phyloP scores from a whole-genome alignment of 2,329 filamentous ascomycete species.

The Paraphoma chrysanthemicola region DNA sequence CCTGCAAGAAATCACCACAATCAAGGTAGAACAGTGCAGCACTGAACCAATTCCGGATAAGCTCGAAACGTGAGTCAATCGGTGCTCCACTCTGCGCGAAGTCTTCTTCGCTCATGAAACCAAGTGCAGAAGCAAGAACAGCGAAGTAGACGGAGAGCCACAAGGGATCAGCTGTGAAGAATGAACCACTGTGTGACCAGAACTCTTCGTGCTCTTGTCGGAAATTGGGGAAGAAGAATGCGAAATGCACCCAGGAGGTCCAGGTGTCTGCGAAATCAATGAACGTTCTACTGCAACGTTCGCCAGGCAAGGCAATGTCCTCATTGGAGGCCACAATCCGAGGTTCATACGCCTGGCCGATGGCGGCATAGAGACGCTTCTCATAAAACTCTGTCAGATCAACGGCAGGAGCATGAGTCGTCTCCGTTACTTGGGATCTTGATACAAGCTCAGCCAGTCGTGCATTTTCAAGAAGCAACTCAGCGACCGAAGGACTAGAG shows the following conservation, averaged over 20 bases:
- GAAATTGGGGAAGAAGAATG: constrained; percentile 16
- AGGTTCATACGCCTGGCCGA: constrained; percentile 4
- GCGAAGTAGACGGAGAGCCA: constrained; percentile 18
- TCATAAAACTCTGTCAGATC: constrained; percentile 21
- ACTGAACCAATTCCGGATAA: constrained; percentile 15
- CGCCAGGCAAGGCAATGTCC: constrained; percentile 8
- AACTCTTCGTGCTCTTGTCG: constrained; percentile 9
- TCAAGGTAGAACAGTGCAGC: constrained; percentile 16
- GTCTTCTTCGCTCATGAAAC: constrained; percentile 13
- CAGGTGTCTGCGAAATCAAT: constrained; percentile 12
- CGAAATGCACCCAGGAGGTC: constrained; percentile 19
- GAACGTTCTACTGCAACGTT: constrained; percentile 8
- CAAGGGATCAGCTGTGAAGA: constrained; percentile 7
- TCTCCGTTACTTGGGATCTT: not conserved
- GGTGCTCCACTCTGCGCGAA: constrained; percentile 8
- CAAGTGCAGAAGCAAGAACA: constrained; percentile 13
- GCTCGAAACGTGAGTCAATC: not conserved
- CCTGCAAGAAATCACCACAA: constrained; percentile 16
- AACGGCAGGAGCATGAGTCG: not conserved
- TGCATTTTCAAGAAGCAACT: constrained; percentile 16
- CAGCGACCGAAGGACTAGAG: constrained; percentile 9
- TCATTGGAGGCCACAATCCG: constrained; percentile 6
- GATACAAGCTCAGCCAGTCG: constrained; percentile 11
- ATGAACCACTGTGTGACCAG: constrained; percentile 5
- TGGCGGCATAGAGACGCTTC: constrained; percentile 8